Conservation (phyloP, 2,329 filamentous ascomycete genomes). For the Aspergillus intermedius region DNA sequence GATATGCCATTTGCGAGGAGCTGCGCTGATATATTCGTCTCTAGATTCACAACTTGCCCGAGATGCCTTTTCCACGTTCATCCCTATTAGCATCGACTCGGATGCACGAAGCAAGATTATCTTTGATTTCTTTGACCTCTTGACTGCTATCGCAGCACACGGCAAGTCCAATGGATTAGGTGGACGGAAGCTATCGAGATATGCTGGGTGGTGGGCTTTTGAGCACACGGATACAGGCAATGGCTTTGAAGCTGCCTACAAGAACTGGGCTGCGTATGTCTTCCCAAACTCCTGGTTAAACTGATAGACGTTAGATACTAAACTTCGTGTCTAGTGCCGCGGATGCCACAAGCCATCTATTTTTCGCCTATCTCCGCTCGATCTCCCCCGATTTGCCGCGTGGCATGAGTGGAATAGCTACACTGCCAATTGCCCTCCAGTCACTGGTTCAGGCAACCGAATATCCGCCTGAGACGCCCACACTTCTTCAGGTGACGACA, state of each 20-base stretch:
- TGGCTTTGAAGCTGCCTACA: slow-evolving; percentile 92
- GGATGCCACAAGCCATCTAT: slow-evolving; percentile 91
- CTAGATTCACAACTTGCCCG: slow-evolving; percentile 84
- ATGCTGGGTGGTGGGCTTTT: slow-evolving; percentile 98
- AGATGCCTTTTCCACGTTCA: slow-evolving; percentile 93
- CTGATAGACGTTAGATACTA: slow-evolving; percentile 24
- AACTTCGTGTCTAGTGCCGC: slow-evolving; percentile 58
- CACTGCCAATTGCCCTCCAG: slow-evolving; percentile 83
- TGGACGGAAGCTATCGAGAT: slow-evolving; percentile 85
- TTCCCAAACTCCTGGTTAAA: not conserved
- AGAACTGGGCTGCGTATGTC: slow-evolving; percentile 70
- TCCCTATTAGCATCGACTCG: slow-evolving; percentile 86
- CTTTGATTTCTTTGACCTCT: slow-evolving; percentile 90
- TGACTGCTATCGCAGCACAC: slow-evolving; percentile 85
- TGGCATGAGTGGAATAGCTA: slow-evolving; percentile 69
- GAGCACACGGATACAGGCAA: slow-evolving; percentile 80
- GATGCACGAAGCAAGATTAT: slow-evolving; percentile 81
- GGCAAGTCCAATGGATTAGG: slow-evolving; percentile 89
- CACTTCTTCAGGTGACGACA: slow-evolving; percentile 70
- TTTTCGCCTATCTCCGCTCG: slow-evolving; percentile 94
- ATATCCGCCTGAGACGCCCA: slow-evolving; percentile 77
- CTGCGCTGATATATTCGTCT: slow-evolving; percentile 9
- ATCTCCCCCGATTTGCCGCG: slow-evolving; percentile 69
- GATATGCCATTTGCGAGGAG: too few relatives aligned
- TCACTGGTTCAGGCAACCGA: slow-evolving; percentile 86